Evolutionary conservation across 768 basidiomycete genomes (phyloP).

Genomic region (Mycena kentingensis): DNA sequence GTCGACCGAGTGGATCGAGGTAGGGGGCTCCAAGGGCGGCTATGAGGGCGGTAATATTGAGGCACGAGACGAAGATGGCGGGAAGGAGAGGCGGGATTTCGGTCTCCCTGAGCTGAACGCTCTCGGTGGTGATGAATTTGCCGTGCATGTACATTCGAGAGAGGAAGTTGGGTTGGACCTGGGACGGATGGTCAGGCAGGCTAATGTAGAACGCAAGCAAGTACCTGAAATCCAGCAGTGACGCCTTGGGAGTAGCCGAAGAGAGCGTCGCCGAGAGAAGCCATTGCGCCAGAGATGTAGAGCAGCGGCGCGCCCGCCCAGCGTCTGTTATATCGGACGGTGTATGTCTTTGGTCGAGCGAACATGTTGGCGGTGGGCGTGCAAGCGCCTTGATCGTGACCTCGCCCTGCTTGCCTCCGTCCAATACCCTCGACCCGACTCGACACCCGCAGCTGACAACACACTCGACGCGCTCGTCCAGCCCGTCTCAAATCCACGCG

Average conservation of each 20-base stretch:
- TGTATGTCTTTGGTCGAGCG: constrained; percentile 31
- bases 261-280: constrained; percentile 57
- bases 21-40: constrained; percentile 49
- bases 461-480: not conserved
- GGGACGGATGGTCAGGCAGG: no score
- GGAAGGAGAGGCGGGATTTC: constrained; percentile 48
- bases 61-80: constrained; percentile 51
- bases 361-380: not conserved
- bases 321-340: constrained; percentile 52
- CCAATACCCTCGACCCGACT: no score
- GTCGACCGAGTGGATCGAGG: constrained; percentile 50
- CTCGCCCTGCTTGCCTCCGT: no score
- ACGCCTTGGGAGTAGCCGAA: constrained; percentile 58
- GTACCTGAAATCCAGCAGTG: constrained; percentile 52
- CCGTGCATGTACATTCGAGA: constrained; percentile 44
- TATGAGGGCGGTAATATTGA: constrained; percentile 53
- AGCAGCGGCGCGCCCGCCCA: constrained; percentile 50
- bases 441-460: no score
- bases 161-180: constrained; percentile 55
- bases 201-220: no score
- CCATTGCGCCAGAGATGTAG: constrained; percentile 51
- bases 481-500: not conserved
- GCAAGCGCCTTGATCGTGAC: no score
- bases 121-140: constrained; percentile 41
- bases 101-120: constrained; percentile 44